Evolutionary conservation across 306 rosid genomes (phyloP), one percentile per base, ranked within the genome.

Genomic region (Argentina anserina): DNA sequence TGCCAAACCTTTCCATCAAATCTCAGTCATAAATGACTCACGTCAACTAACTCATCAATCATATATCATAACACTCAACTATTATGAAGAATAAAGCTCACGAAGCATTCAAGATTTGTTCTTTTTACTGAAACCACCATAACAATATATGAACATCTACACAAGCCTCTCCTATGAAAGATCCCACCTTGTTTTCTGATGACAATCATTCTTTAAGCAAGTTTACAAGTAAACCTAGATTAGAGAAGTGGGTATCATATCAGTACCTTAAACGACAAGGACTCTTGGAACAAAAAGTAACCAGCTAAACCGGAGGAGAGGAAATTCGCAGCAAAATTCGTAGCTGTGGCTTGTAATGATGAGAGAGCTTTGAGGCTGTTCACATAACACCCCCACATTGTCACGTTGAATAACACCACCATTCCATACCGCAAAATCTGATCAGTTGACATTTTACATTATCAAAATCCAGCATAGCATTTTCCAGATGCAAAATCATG

Each of bases 351-450:
- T 79, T 93, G 97, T 15, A 93, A 84, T 71, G 98, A 88, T 0
- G 97, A 89, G 28, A 93, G 87, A 72, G 86, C 85, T 82, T 89
- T 91, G 6, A 93, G 91, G 80, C 97, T 93, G 76, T 93, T 89
- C 67, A 91, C 96, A 78, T 86, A 89, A 42, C 86, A 91, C 63
- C 80, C 88, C 98, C 98, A 93, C 98, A 93, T 93, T 9, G 83
- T 79, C 67, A 85, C 88, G 69, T 91, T 89, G 91, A 87, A 89
- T 4, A 86, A 63, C 23, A 89, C 12, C 59, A 91, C 91, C 67
- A 86, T 7, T 0, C 83, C 85, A 69, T 81, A 89, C 85, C 84
- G 88, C 36, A 84, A 21, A 71, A 87, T 78, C 93, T 92, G 92
- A n/a, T 60, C 65, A 62, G 69, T 34, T 28, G 0, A 56, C 52